Evolutionary conservation across 2,329 filamentous ascomycete species (phyloP), one percentile per base, ranked within the genome.

Genomic region (Rhytidhysteron rufulum): DNA sequence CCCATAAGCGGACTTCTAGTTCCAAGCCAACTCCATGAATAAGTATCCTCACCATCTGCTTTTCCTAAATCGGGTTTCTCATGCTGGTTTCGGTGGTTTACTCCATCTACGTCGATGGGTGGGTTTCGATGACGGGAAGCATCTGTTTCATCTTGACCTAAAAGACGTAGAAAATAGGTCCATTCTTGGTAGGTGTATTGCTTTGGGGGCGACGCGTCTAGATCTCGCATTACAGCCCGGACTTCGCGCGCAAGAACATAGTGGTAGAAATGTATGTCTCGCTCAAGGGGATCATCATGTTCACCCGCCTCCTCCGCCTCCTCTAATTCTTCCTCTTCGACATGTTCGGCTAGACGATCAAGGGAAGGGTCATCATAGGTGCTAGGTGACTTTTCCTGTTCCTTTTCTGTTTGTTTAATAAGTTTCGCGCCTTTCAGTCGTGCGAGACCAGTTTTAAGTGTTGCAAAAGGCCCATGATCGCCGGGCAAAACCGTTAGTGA

Each of bases 21-120:
- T 0, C 82, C 84, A 2, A 89, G 74, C 86, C 86, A 90, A 24
- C 82, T 86, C 85, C 85, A 88, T 5, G 78, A 81, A 77, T 80
- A 85, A 4, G 38, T 31, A 21, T 45, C 41, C 8, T 16, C 40
- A 9, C 42, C 56, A 6, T 58, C 54, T 11, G 60, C 60, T 4
- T 50, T 56, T 1, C 59, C 62, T 11, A 64, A 51, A 40, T 65
- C 60, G 6, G 54, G 54, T 1, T 31, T 35, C 2, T 31, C 13
- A 11, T 37, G 11, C n/a, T 25, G 34, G 16, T 29, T 41, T 6
- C 51, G 41, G 6, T 46, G 41, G 8, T 51, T 43, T n/a, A n/a
- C n/a, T n/a, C n/a, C n/a, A n/a, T 56, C 40, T 13, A 51, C 41
- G 3, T 54, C 42, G 2, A 50, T 40, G 7, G 50, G 49, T 3